These are phyloP conservation scores for Solanum ossicruentum DNA, from an alignment of 257 asterid species.

Conservation along the genomic window DNA sequence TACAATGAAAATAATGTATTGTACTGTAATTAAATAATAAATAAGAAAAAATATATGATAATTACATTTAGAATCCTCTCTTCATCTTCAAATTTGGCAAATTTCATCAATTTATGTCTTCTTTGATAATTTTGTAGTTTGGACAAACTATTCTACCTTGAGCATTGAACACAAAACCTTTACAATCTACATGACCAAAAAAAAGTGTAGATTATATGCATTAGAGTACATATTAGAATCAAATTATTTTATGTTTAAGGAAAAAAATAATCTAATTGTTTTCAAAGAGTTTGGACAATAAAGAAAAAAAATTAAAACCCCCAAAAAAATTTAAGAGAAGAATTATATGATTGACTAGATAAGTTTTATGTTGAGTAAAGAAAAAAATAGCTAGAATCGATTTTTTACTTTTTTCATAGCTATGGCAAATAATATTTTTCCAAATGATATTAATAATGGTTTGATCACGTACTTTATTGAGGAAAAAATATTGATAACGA, in stretches of 20 bases:
- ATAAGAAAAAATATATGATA: not conserved
- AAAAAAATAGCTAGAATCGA: too few species aligned
- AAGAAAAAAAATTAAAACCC: too few species aligned
- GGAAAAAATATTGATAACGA: not conserved
- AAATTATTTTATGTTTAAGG: too few species aligned
- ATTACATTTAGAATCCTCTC: not conserved
- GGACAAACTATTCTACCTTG: not conserved
- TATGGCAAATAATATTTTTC: not conserved
- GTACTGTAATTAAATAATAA: not conserved
- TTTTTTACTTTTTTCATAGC: not conserved
- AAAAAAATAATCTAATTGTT: too few species aligned
- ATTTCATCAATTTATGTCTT: not conserved
- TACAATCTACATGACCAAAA: not conserved
- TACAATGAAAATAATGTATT: not conserved
- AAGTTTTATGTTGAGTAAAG: too few species aligned
- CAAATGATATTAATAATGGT: not conserved
- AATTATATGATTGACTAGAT: not conserved
- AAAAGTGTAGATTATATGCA: not conserved
- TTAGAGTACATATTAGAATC: not conserved
- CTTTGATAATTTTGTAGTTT: not conserved
- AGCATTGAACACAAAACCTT: not conserved
- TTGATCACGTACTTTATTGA: not conserved
- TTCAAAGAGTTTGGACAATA: too few species aligned
- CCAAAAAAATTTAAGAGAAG: not conserved
- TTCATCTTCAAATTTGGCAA: not conserved